Conservation (phyloP, 225 moss, liverwort and hornwort genomes). For the Physcomitrium patens region DNA sequence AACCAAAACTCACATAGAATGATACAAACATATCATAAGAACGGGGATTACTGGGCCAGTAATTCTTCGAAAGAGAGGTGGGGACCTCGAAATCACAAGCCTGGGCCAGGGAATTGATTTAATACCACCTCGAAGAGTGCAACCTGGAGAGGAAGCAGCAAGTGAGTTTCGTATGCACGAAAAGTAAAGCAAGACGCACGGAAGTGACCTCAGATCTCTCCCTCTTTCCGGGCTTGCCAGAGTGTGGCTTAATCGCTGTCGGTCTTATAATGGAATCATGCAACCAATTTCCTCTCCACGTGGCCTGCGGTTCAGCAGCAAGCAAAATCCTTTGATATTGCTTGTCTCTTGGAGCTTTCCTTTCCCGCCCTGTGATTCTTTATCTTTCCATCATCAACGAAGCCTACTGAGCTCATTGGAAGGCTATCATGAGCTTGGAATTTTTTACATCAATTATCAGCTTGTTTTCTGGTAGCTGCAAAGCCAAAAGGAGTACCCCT, state of each 20-base stretch:
- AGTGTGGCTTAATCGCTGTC: neutral
- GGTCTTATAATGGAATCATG: slow-evolving; percentile 27
- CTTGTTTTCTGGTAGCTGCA: too few species aligned
- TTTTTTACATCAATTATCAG: too few species aligned
- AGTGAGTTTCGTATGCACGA: neutral
- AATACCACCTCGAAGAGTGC: slow-evolving; percentile 5
- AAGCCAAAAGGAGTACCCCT: too few species aligned
- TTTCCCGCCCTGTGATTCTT: neutral
- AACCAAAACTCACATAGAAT: too few species aligned
- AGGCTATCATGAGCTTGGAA: too few species aligned
- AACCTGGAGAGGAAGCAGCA: slow-evolving; percentile 20
- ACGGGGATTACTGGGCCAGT: too few species aligned
- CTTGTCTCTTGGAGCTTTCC: neutral
- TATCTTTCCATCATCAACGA: neutral
- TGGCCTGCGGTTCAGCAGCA: neutral
- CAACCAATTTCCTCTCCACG: neutral
- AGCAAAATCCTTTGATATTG: neutral
- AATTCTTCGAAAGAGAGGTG: too few species aligned
- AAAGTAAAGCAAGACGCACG: neutral
- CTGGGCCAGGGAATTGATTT: neutral
- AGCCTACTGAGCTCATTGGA: neutral
- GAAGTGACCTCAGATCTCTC: slow-evolving; percentile 9
- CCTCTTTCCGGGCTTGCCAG: slow-evolving; percentile 28
- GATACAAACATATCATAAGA: too few species aligned
- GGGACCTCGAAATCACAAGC: too few species aligned